Evolutionary conservation across 2,329 filamentous ascomycete genomes (phyloP), one percentile per base, ranked within the genome.

Genomic region (Hypoxylon sp.): DNA sequence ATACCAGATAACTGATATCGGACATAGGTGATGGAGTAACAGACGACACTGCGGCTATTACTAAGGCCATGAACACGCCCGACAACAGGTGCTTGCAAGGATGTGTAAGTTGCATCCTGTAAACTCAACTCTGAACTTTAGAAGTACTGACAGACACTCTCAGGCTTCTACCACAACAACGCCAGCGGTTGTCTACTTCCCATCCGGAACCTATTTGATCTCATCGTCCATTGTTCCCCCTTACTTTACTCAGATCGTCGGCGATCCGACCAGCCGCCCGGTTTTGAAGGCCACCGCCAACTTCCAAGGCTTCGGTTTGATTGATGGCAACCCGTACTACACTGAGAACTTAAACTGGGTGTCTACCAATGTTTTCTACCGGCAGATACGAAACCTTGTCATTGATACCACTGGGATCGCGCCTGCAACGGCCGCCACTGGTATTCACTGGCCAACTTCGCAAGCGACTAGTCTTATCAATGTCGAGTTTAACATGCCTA

Each of bases 381-480:
- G 89, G 48, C 87, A 89, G 70, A 84, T 92, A 64, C 83, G 89
- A 7, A 92, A 93, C 74, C 83, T 93, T 53, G 81, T 89, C 61
- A 81, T 92, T 42, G 90, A 92, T 74, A 78, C 82, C 6, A 76
- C 75, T 2, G 69, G 50, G 17, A 79, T 79, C n/a, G 69, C 76
- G 2, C 70, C 75, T 1, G 64, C 68, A 4, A 77, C 75, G 0
- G 69, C 76, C 24, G 77, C 78, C 2, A 80, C 76, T 31, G 86
- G 84, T 73, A 85, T 90, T 35, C 88, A 90, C 74, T 91, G 87
- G 87, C 88, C 89, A 62, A 87, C 88, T n/a, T 87, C 86, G 1
- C 88, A 90, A 73, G 88, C 81, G 0, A 84, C 85, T 10, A 83
- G 79, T n/a, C 74, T 87, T 24, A 80, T 86, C 72, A 87, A 87